A percentile compares a stretch with the other conserved stretches of the same genome.
Evolutionary conservation across 2,329 filamentous ascomycete species (phyloP).

Genomic region (Diaporthe batatas): DNA sequence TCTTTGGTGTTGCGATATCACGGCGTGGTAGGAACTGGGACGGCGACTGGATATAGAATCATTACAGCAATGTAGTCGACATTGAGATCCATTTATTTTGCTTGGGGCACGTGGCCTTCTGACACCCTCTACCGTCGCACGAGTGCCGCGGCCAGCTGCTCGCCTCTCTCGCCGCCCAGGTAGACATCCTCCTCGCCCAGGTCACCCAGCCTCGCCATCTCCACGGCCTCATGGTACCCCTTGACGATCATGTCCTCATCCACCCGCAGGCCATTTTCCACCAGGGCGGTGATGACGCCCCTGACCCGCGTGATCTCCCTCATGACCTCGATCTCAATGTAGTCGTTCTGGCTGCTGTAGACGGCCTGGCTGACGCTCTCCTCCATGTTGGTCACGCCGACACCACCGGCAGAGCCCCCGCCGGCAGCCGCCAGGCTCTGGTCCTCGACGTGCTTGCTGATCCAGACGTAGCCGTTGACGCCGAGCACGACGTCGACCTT

Average conservation of each 20-base stretch:
- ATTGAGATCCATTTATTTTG: neutral
- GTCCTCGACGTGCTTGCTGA: slow-evolving; percentile 83
- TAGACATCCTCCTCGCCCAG: slow-evolving; percentile 70
- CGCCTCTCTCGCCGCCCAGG: slow-evolving; percentile 69
- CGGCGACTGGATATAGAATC: neutral
- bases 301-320: slow-evolving; percentile 88
- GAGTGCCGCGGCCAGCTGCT: slow-evolving; percentile 61
- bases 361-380: slow-evolving; percentile 87
- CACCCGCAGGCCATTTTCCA: slow-evolving; percentile 84
- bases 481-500: slow-evolving; percentile 89
- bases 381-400: slow-evolving; percentile 87
- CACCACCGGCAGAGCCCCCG: slow-evolving; percentile 64
- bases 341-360: slow-evolving; percentile 96
- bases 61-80: neutral
- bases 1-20: neutral
- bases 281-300: slow-evolving; percentile 84
- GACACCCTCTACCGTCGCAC: slow-evolving; percentile 43
- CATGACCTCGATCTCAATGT: slow-evolving; percentile 81
- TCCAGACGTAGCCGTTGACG: slow-evolving; percentile 98
- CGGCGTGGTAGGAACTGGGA: neutral
- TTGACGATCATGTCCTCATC: slow-evolving; percentile 90
- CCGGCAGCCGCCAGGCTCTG: slow-evolving; percentile 61
- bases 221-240: slow-evolving; percentile 85
- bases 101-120: neutral
- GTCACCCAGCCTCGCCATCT: slow-evolving; percentile 74